Evolutionary conservation across 441 rosid genomes (phyloP), one percentile per base, ranked within the genome.

Genomic region (Euphorbia corollata): DNA sequence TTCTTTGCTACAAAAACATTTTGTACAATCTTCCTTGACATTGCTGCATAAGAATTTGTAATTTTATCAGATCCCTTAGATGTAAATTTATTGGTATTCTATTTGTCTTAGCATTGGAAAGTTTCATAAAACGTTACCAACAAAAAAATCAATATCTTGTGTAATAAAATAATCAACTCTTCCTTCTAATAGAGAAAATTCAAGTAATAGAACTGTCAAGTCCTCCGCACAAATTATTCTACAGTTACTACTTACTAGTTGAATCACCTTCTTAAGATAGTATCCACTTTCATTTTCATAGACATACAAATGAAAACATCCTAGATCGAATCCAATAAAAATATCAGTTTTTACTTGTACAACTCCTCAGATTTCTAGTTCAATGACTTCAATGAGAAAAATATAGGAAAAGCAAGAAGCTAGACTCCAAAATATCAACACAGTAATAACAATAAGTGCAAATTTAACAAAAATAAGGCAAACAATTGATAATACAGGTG

Each of bases 11-110:
- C 78, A 77, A 81, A 77, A 77, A 82, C 83, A 83, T 92, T 92
- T 85, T 85, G 91, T 19, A 84, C 80, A 81, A 88, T 74, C 86
- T 82, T 87, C 85, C 89, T 92, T 74, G 93, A 86, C 83, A 84
- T 75, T 76, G 88, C 92, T 81, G 87, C 91, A 87, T 78, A 79
- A 68, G 71, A 82, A 78, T 81, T 77, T 68, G 71, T 51, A 76
- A 77, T 63, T 73, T 75, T 79, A 83, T 83, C 73, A 85, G 86
- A 76, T 69, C 36, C 75, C 43, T 27, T 32, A 18, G 22, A 13
- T 32, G 64, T 47, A 45, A 59, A 67, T 61, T 13, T 12, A 18
- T 20, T 12, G 41, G 34, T 43, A 47, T 50, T 51, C 20, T 53
- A 34, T 53, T 9, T 30, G 57, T 13, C n/a, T 65, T 53, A 65